Evolutionary conservation across 129 eudicot species (phyloP).

Genomic region (Dittrichia graveolens): DNA sequence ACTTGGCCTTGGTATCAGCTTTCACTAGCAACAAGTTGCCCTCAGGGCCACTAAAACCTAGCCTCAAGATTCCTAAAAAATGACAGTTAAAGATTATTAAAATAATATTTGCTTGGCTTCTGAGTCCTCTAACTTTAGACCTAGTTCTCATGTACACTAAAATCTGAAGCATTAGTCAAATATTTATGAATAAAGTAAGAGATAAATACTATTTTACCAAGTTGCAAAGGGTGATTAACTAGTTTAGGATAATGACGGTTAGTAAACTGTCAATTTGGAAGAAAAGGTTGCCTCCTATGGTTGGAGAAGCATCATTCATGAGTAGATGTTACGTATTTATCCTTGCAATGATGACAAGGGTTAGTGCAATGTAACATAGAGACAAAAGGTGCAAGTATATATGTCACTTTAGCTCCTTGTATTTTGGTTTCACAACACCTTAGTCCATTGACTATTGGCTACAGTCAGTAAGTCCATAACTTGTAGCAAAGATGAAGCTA

Average conservation of each 20-base stretch:
- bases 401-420: slow-evolving; percentile 22
- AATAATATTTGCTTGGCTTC: not conserved
- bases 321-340: slow-evolving; percentile 29
- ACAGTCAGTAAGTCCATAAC: slow-evolving; percentile 14
- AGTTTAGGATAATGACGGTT: slow-evolving; percentile 18
- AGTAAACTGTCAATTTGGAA: slow-evolving; percentile 22
- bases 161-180: not conserved
- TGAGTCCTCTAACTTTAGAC: too few relatives aligned
- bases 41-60: slow-evolving; percentile 21
- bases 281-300: slow-evolving; percentile 7
- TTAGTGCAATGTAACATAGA: slow-evolving; percentile 28
- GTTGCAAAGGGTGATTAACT: not conserved
- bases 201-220: not conserved
- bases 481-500: slow-evolving; percentile 17
- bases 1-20: slow-evolving; percentile 24
- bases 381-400: slow-evolving; percentile 8
- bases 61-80: slow-evolving; percentile 17
- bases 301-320: slow-evolving; percentile 22
- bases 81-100: not conserved
- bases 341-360: slow-evolving; percentile 21
- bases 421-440: slow-evolving; percentile 14
- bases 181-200: not conserved
- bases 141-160: not conserved
- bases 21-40: slow-evolving; percentile 18
- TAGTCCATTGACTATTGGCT: slow-evolving; percentile 23